Percentiles rank a stretch among this genome's conserved stretches.
Conservation (phyloP, 345 rosid species). For the Citrus unshiu region DNA sequence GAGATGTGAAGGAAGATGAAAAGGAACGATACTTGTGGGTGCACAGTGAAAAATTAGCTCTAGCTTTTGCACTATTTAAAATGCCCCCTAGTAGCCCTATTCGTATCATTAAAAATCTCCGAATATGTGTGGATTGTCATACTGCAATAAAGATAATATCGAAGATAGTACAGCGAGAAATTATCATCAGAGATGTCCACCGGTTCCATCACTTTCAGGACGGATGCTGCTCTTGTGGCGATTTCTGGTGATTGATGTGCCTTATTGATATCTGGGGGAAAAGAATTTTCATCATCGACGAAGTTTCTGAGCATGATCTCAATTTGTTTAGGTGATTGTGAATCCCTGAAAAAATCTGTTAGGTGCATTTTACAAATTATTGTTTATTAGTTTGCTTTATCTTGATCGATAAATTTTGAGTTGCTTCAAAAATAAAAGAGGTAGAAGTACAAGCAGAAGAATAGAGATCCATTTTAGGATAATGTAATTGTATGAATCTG, state of each 20-base stretch:
- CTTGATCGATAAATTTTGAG: background rate
- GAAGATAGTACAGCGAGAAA: slow-evolving; percentile 54
- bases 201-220: slow-evolving; percentile 73
- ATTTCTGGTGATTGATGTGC: slow-evolving; percentile 61
- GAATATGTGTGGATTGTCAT: slow-evolving; percentile 81
- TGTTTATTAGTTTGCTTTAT: background rate
- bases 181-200: slow-evolving; percentile 79
- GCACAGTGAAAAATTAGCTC: slow-evolving; percentile 86
- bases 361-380: background rate
- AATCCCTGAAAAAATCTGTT: background rate
- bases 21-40: slow-evolving; percentile 68
- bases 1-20: slow-evolving; percentile 50
- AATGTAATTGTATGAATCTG: background rate
- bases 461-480: background rate
- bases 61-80: slow-evolving; percentile 64
- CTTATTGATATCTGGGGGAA: background rate
- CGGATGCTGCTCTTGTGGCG: slow-evolving; percentile 76
- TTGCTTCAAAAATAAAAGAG: background rate
- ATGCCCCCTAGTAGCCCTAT: slow-evolving; percentile 45
- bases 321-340: background rate
- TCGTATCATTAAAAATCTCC: slow-evolving; percentile 72
- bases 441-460: background rate
- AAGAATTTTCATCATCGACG: background rate
- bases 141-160: slow-evolving; percentile 64
- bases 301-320: background rate